A percentile compares a stretch with the other conserved stretches of the same genome.
Evolutionary conservation across 257 asterid genomes (phyloP).

Genomic region (Nicotiana paniculata): DNA sequence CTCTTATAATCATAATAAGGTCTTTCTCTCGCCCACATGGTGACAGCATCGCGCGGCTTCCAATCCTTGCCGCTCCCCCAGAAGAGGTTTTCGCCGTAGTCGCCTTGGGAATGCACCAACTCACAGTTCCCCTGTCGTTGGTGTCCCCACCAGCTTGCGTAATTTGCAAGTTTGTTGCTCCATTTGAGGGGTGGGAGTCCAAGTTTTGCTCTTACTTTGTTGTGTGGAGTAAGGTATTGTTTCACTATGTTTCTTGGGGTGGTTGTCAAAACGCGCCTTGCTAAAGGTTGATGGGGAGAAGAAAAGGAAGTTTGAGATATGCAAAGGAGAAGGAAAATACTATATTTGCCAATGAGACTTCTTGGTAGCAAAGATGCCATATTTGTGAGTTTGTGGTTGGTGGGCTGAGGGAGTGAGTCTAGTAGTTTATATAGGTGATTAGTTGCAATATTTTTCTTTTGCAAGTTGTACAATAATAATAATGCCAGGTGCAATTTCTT

Average conservation of each 20-base stretch:
- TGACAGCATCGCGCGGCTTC: constrained; percentile 9
- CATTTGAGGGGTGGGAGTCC: constrained; percentile 16
- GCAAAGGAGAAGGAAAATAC: constrained; percentile 6
- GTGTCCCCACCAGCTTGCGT: constrained; percentile 17
- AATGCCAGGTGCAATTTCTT: not conserved
- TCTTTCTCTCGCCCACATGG: constrained; percentile 9
- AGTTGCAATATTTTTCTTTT: not conserved
- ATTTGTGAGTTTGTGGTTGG: not conserved
- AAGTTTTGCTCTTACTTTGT: constrained; percentile 16
- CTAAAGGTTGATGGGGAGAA: not conserved
- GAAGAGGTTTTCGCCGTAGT: constrained; percentile 17
- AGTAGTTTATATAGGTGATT: not conserved
- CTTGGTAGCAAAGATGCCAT: not conserved
- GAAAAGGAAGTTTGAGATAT: not conserved
- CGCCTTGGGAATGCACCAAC: constrained; percentile 8
- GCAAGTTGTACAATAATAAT: not conserved
- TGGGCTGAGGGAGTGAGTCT: not conserved
- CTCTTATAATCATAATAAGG: constrained; percentile 8
- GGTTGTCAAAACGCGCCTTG: not conserved
- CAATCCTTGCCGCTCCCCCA: constrained; percentile 21
- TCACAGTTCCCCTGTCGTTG: constrained; percentile 1
- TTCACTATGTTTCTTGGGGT: constrained; percentile 5
- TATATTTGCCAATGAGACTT: not conserved
- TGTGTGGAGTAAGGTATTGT: constrained; percentile 14
- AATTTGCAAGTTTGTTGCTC: constrained; percentile 12